Evolutionary conservation across 495 filamentous ascomycete species (phyloP).

Genomic region (Cercophora scortea): DNA sequence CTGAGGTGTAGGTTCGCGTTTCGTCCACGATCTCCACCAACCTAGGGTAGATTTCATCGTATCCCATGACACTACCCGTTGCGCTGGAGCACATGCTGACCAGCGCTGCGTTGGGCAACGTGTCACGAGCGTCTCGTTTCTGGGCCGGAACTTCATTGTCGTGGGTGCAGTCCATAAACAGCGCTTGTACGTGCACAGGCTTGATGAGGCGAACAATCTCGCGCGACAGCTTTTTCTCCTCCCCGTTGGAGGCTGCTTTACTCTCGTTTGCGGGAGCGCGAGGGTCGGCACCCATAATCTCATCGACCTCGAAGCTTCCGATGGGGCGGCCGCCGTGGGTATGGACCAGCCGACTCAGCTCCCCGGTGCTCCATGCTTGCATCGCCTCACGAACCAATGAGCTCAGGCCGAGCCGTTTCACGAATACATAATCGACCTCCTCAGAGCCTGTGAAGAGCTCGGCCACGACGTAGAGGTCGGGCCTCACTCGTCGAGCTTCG

Average conservation of each 20-base stretch:
- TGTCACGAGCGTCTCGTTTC: conserved; percentile 90
- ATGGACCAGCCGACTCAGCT: conserved; percentile 87
- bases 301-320: conserved; percentile 88
- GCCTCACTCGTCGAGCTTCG: conserved; percentile 78
- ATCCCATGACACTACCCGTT: conserved; percentile 95
- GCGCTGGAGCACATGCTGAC: conserved; percentile 93
- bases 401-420: conserved; percentile 83
- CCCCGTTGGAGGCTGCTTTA: conserved; percentile 4
- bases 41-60: conserved; percentile 92
- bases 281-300: conserved; percentile 33
- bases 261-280: conserved; percentile 19
- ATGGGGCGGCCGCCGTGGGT: conserved; percentile 91
- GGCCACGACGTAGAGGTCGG: conserved; percentile 84
- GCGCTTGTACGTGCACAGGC: conserved; percentile 74
- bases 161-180: conserved; percentile 99
- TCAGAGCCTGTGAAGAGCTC: conserved; percentile 97
- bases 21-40: conserved; percentile 87
- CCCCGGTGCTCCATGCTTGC: conserved; percentile 94
- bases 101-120: conserved; percentile 89
- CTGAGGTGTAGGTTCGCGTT: conserved; percentile 69
- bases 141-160: conserved; percentile 96
- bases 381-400: conserved; percentile 92
- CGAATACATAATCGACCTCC: conserved; percentile 91
- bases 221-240: conserved; percentile 14
- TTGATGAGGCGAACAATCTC: conserved; percentile 69